Conservation (phyloP, 179 eudicot species). For the Drosera spatulata region DNA sequence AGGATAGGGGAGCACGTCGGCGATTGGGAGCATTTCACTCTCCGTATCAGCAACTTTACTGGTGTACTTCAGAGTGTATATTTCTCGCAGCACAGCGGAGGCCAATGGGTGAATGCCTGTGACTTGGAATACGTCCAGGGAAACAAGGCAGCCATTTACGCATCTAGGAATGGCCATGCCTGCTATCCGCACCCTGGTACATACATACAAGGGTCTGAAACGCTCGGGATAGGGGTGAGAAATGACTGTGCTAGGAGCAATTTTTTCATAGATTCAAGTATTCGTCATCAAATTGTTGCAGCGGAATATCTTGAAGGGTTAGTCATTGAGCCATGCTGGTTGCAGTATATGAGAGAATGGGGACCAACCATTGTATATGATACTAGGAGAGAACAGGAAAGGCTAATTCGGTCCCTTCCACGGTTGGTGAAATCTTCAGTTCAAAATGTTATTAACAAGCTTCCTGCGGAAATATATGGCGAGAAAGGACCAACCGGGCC, state of each 20-base stretch:
- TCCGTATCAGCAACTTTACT: constrained; percentile 69
- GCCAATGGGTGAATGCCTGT: constrained; percentile 59
- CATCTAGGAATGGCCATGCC: constrained; percentile 81
- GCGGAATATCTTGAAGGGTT: constrained; percentile 69
- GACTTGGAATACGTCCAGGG: constrained; percentile 70
- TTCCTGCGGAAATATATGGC: constrained; percentile 56
- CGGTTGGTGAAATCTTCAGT: constrained; percentile 23
- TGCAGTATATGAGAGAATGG: constrained; percentile 88
- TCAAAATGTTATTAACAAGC: constrained; percentile 30
- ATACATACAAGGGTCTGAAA: constrained; percentile 63
- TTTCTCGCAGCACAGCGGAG: constrained; percentile 91
- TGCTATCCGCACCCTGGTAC: constrained; percentile 61
- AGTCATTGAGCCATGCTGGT: constrained; percentile 58
- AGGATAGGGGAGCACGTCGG: constrained; percentile 72
- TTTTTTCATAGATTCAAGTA: constrained; percentile 53
- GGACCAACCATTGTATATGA: constrained; percentile 47
- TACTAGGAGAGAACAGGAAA: constrained; percentile 55
- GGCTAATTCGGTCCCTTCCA: constrained; percentile 46
- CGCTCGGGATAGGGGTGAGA: constrained; percentile 70
- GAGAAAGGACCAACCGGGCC: constrained; percentile 96
- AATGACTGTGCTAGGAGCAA: constrained; percentile 64
- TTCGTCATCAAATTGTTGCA: constrained; percentile 44
- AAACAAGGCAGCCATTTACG: constrained; percentile 52
- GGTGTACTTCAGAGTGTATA: constrained; percentile 66
- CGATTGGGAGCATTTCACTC: constrained; percentile 90